A percentile compares a stretch with the other conserved stretches of the same genome.
phyloP scores from a whole-genome alignment of 768 basidiomycete genomes.

The Boletus pseudo-olivaceus region DNA sequence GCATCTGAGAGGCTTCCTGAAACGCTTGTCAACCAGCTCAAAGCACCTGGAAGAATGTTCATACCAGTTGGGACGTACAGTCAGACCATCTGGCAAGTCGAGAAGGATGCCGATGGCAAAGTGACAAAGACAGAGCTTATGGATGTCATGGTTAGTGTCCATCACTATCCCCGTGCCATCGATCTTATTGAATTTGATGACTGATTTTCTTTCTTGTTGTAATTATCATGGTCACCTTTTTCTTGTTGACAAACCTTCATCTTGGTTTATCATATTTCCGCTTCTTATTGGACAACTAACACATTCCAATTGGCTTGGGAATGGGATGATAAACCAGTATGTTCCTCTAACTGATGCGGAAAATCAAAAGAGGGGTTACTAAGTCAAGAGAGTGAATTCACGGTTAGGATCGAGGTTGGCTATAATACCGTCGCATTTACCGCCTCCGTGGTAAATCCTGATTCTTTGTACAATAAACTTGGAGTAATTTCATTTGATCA shows the following conservation, averaged over 20 bases:
- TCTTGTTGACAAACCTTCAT: neutral
- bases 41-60: slow-evolving; percentile 79
- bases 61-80: slow-evolving; percentile 74
- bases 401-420: neutral
- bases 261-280: neutral
- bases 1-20: slow-evolving; percentile 75
- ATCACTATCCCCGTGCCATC: slow-evolving; percentile 2
- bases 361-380: slow-evolving; percentile 35
- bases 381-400: neutral
- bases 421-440: too few relatives aligned
- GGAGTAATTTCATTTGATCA: too few relatives aligned
- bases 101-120: slow-evolving; percentile 70
- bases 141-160: slow-evolving; percentile 66
- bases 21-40: slow-evolving; percentile 73
- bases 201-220: neutral
- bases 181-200: slow-evolving; percentile 11
- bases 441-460: too few relatives aligned
- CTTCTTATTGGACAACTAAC: neutral
- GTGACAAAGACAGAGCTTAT: slow-evolving; percentile 67
- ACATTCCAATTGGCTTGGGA: neutral
- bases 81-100: slow-evolving; percentile 70
- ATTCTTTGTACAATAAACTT: too few relatives aligned
- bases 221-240: neutral
- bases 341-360: slow-evolving; percentile 66
- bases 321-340: slow-evolving; percentile 40